Evolutionary conservation across 331 rosid species (phyloP).

Genomic region (Spiraea crenata): DNA sequence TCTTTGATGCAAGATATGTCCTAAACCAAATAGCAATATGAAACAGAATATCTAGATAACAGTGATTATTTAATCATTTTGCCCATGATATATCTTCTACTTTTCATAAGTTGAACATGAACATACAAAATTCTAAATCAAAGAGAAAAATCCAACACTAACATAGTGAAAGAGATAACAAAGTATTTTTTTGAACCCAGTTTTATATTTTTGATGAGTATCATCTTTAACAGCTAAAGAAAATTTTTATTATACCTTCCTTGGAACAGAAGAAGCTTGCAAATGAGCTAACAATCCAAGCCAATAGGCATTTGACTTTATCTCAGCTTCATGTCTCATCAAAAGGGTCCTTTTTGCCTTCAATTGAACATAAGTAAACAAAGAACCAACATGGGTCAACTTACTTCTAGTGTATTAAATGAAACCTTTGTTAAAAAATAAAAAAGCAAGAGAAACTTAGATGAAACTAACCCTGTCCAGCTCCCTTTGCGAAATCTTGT

Average conservation of each 20-base stretch:
- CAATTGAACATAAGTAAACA: constrained; percentile 28
- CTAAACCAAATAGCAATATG: constrained; percentile 45
- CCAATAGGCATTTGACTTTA: constrained; percentile 95
- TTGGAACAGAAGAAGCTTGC: constrained; percentile 92
- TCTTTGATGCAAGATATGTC: constrained; percentile 95
- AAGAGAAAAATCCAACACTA: background rate
- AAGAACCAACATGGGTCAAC: background rate
- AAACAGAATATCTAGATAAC: background rate
- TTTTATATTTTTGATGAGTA: background rate
- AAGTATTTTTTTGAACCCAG: background rate
- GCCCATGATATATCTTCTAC: background rate
- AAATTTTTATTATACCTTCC: constrained; percentile 65
- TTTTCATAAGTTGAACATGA: background rate
- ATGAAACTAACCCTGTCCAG: constrained; percentile 83
- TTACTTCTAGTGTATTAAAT: constrained; percentile 6
- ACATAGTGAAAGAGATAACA: background rate
- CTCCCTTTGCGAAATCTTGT: constrained; percentile 81
- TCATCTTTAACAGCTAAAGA: background rate
- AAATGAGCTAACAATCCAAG: constrained; percentile 93
- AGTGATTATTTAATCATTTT: background rate
- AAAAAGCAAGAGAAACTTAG: background rate
- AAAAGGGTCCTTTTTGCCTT: constrained; percentile 92
- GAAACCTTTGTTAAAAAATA: background rate
- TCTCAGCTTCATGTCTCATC: constrained; percentile 98
- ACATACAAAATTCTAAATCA: background rate